These are phyloP conservation scores for Aspergillus aculeatinus DNA, from an alignment of 2,329 filamentous ascomycete genomes.

Conservation along the genomic window DNA sequence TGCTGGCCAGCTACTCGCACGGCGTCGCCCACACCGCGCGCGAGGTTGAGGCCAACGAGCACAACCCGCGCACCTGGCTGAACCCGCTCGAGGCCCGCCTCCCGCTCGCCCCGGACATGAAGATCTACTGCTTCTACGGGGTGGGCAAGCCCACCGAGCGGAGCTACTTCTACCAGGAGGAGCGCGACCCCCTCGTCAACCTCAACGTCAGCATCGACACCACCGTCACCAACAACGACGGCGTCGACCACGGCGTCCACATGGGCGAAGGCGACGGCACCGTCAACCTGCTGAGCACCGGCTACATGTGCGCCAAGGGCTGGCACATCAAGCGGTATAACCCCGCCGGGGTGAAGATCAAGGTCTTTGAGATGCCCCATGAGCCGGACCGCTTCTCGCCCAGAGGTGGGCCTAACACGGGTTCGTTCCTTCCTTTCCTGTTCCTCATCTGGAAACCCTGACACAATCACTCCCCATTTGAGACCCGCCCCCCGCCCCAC, in stretches of 20 bases:
- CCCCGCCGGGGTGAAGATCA: slow-evolving; percentile 76
- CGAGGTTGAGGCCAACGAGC: slow-evolving; percentile 79
- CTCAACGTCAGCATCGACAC: slow-evolving; percentile 55
- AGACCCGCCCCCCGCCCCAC: background rate
- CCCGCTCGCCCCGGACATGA: slow-evolving; percentile 81
- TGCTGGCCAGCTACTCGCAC: slow-evolving; percentile 77
- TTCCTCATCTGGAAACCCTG: background rate
- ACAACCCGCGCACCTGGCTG: slow-evolving; percentile 81
- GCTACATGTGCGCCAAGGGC: slow-evolving; percentile 95
- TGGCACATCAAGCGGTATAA: slow-evolving; percentile 96
- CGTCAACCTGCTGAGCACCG: slow-evolving; percentile 84
- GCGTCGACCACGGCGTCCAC: slow-evolving; percentile 80
- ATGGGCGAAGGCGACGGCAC: slow-evolving; percentile 96
- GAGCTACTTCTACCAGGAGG: slow-evolving; percentile 83
- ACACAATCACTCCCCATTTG: no score
- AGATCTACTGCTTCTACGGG: slow-evolving; percentile 96
- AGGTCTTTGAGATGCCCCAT: slow-evolving; percentile 92
- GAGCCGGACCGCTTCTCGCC: slow-evolving; percentile 92
- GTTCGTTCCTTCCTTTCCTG: slow-evolving; percentile 32
- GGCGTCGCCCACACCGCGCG: slow-evolving; percentile 77
- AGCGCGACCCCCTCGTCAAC: slow-evolving; percentile 63
- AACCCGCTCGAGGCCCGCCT: slow-evolving; percentile 92
- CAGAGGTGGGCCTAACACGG: slow-evolving; percentile 66
- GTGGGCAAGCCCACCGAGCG: slow-evolving; percentile 92
- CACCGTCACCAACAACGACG: slow-evolving; percentile 44